Conservation (phyloP, 805 yeast genomes). For the Candida takata region DNA sequence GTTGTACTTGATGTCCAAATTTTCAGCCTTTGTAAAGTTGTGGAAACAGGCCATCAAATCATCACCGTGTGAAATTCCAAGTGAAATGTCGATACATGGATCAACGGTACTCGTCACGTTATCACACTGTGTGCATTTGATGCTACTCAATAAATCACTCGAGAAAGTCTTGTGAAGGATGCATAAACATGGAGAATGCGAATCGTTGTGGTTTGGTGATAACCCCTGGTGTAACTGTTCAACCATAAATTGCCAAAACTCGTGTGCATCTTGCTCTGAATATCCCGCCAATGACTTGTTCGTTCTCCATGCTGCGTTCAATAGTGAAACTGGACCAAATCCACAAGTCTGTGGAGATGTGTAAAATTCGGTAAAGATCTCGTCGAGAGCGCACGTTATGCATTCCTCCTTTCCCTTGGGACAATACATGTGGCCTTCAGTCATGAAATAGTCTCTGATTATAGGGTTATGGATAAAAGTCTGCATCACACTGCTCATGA, state of each 20-base stretch:
- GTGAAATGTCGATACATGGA: slow-evolving; percentile 83
- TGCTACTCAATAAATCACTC: slow-evolving; percentile 76
- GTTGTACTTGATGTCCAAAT: slow-evolving; percentile 62
- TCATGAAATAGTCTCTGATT: slow-evolving; percentile 67
- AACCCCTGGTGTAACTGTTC: slow-evolving; percentile 66
- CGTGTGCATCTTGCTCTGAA: slow-evolving; percentile 98
- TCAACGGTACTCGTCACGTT: slow-evolving; percentile 58
- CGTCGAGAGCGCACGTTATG: slow-evolving; percentile 79
- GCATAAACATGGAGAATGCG: slow-evolving; percentile 50
- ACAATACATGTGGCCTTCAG: slow-evolving; percentile 64
- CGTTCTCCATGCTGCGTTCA: slow-evolving; percentile 83
- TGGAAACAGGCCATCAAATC: slow-evolving; percentile 58
- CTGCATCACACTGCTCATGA: slow-evolving; percentile 90
- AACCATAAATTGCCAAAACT: slow-evolving; percentile 86
- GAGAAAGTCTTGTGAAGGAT: slow-evolving; percentile 76
- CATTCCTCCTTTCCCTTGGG: slow-evolving; percentile 40
- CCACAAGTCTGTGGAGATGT: slow-evolving; percentile 57
- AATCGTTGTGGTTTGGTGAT: slow-evolving; percentile 9
- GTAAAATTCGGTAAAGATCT: slow-evolving; percentile 67
- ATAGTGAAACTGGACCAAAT: slow-evolving; percentile 72
- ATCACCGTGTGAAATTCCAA: slow-evolving; percentile 52
- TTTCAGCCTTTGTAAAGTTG: slow-evolving; percentile 73
- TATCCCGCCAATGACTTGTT: slow-evolving; percentile 87
- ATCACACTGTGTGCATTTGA: slow-evolving; percentile 65
- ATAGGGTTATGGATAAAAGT: slow-evolving; percentile 86